Conservation (phyloP, 306 rosid genomes). For the Castanospermum australe region DNA sequence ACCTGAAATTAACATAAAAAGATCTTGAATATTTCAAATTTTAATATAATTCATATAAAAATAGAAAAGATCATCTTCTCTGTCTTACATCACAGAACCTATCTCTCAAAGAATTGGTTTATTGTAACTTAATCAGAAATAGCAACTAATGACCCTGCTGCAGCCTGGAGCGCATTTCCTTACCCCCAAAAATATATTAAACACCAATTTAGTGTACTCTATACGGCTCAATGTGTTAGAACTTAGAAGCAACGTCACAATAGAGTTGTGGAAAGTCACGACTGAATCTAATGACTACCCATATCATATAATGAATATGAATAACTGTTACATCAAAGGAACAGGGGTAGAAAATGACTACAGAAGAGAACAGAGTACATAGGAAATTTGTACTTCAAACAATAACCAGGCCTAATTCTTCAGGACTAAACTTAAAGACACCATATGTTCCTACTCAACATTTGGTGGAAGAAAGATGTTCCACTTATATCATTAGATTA, state of each 20-base stretch:
- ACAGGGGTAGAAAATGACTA: background rate
- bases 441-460: background rate
- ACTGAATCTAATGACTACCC: background rate
- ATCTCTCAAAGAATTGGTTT: background rate
- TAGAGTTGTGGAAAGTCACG: background rate
- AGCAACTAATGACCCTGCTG: background rate
- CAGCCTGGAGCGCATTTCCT: background rate
- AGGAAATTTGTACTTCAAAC: background rate
- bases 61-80: background rate
- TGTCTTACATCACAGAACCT: background rate
- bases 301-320: background rate
- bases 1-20: slow-evolving; percentile 62
- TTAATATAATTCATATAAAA: background rate
- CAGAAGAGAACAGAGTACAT: background rate
- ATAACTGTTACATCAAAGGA: background rate
- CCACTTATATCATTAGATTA: background rate
- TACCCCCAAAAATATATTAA: background rate
- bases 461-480: background rate
- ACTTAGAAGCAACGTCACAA: background rate
- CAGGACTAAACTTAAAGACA: background rate
- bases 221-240: background rate
- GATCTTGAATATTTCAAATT: background rate
- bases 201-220: background rate
- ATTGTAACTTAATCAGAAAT: background rate
- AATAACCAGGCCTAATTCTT: background rate